Base-by-base conservation (phyloP, 2,329 filamentous ascomycete genomes). In the Alternaria sp. region DNA sequence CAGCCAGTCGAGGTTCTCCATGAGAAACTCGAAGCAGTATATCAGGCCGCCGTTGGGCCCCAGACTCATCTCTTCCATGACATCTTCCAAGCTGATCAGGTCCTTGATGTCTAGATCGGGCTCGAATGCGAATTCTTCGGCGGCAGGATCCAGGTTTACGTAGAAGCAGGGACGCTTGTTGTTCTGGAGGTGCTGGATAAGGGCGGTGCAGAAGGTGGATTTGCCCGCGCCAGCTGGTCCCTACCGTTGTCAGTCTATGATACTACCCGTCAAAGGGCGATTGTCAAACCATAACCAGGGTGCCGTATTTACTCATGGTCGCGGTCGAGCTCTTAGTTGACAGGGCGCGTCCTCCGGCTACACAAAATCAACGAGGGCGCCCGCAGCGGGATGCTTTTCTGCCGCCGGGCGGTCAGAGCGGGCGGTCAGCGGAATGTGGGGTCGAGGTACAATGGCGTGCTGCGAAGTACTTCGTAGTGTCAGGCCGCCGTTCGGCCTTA, bases 81-180 rank as follows among this genome's bases (percentile, higher is more conserved):
- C 93, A 84, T 97, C 93, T 74, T 95, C 90, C 61, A 97, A 88
- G 11, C 90, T 92, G 78, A 97, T 96, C 63, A 97, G 86, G 71
- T 97, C 93, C 78, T 93, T 94, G 83, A 97, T 97, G 79, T 97
- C 93, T 72, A 97, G 87, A 77, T 97, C 93, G 23, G 93, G 95
- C 68, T 91, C 84, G 80, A 97, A 96, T 72, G 90, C 89, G 79
- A 99, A 98, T 48, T 89, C 85, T 79, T 97, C 93, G 75, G 95
- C 95, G 56, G 95, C 95, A 6, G 95, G 95, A 78, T 99, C 95
- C 72, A 99, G 92, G 80, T 99, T 99, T 76, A 99, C 90, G 80
- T 98, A 99, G 84, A 96, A 97, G 79, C 91, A 91, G 49, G 93
- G 96, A n/a, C 93, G 91, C 55, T 92, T 91, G 79, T 92, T 93